These are phyloP conservation scores for Leccinum fibrillosum DNA, from an alignment of 768 basidiomycete species.

Conservation along the genomic window DNA sequence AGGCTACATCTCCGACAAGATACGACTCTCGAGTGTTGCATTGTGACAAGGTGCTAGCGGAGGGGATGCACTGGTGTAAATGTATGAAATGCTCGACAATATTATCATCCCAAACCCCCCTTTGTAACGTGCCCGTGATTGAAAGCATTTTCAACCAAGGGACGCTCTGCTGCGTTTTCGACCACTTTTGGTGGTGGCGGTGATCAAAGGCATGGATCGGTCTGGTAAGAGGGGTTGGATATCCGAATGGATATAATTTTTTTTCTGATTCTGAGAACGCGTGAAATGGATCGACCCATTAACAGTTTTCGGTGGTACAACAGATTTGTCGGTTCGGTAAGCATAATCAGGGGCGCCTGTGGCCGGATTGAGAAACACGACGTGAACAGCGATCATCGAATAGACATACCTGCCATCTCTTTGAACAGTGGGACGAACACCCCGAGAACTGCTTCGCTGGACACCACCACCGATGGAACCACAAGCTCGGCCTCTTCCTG, in stretches of 20 bases:
- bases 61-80: conserved; percentile 27
- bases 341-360: conserved; percentile 25
- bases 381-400: not conserved
- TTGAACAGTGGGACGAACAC: conserved; percentile 65
- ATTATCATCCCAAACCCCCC: conserved; percentile 18
- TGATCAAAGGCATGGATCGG: conserved; percentile 9
- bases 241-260: conserved; percentile 19
- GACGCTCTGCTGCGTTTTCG: conserved; percentile 34
- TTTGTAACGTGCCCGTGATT: conserved; percentile 12
- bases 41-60: conserved; percentile 25
- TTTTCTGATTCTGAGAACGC: conserved; percentile 23
- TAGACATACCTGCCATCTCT: conserved; percentile 40
- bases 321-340: conserved; percentile 13
- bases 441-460: conserved; percentile 55
- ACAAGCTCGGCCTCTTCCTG: conserved; percentile 13
- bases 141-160: conserved; percentile 21
- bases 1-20: conserved; percentile 29
- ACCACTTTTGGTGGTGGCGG: conserved; percentile 22
- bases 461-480: conserved; percentile 29
- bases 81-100: conserved; percentile 26
- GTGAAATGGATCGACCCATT: conserved; percentile 16
- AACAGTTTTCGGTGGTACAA: conserved; percentile 7
- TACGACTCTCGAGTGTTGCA: conserved; percentile 19
- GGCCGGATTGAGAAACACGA: conserved; percentile 3
- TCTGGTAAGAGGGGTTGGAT: conserved; percentile 9